Evolutionary conservation across 176 grass and related monocot genomes (phyloP).

Genomic region (Ananas comosus): DNA sequence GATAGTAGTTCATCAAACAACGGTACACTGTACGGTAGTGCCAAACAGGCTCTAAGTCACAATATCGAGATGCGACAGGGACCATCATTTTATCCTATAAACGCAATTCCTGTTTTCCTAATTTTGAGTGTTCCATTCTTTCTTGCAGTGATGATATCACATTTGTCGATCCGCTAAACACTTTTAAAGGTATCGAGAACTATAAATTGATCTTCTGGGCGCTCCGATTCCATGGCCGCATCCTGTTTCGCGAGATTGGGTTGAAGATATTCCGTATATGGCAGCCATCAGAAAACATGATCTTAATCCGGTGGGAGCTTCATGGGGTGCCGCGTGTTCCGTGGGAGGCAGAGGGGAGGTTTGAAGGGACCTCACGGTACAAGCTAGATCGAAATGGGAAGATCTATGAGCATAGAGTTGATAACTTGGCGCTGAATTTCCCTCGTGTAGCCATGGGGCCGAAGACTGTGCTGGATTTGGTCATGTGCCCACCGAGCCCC

Average conservation of each 20-base stretch:
- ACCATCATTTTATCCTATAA: neutral
- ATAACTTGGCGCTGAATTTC: slow-evolving; percentile 90
- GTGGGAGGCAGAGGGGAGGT: slow-evolving; percentile 84
- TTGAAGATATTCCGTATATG: slow-evolving; percentile 74
- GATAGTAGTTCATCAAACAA: too few relatives aligned
- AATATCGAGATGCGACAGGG: neutral
- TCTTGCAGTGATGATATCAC: slow-evolving; percentile 81
- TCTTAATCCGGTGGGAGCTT: slow-evolving; percentile 88
- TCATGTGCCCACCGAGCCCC: slow-evolving; percentile 53
- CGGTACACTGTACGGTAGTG: too few relatives aligned
- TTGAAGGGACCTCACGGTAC: slow-evolving; percentile 81
- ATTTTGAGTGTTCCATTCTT: neutral
- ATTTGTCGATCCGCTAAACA: slow-evolving; percentile 74
- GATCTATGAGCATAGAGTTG: slow-evolving; percentile 97
- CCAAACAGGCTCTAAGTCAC: neutral
- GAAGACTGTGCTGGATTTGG: slow-evolving; percentile 56
- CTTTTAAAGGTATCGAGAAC: slow-evolving; percentile 78
- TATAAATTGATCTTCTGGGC: slow-evolving; percentile 97
- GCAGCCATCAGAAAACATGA: slow-evolving; percentile 74
- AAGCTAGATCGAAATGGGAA: slow-evolving; percentile 81
- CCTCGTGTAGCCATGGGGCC: slow-evolving; percentile 44
- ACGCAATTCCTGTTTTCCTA: neutral
- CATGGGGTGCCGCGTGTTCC: slow-evolving; percentile 71
- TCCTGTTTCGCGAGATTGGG: slow-evolving; percentile 67
- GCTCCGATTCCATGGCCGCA: slow-evolving; percentile 65